Evolutionary conservation across 129 eudicot species (phyloP).

Genomic region (Heracleum sosnowskyi): DNA sequence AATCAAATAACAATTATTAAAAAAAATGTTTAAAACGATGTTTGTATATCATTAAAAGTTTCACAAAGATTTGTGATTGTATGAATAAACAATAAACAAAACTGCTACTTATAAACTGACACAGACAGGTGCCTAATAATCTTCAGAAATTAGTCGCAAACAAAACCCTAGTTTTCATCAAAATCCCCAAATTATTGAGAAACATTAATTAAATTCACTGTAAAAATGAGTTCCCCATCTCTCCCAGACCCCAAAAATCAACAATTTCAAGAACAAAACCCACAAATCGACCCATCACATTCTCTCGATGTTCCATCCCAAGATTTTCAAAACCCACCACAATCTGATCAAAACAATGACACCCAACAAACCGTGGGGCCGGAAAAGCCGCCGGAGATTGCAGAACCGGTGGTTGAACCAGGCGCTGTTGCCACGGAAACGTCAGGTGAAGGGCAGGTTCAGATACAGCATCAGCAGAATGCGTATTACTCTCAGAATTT

Average conservation of each 20-base stretch:
- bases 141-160: not conserved
- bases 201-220: not conserved
- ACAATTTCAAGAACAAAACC: constrained; percentile 20
- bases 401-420: constrained; percentile 10
- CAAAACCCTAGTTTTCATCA: not conserved
- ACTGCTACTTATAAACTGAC: not conserved
- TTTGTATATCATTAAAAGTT: too few relatives aligned
- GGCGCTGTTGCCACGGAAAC: not conserved
- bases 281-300: constrained; percentile 15
- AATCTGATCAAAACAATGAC: constrained; percentile 18
- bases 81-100: too few relatives aligned
- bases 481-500: constrained; percentile 13
- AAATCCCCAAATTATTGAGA: too few relatives aligned
- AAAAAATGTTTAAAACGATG: too few relatives aligned
- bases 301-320: constrained; percentile 24
- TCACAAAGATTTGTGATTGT: too few relatives aligned
- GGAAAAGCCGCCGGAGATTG: constrained; percentile 1
- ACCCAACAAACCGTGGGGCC: constrained; percentile 7
- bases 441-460: constrained; percentile 18
- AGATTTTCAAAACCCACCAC: constrained; percentile 11
- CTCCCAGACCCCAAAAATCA: constrained; percentile 31
- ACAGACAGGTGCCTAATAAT: not conserved
- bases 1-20: too few relatives aligned
- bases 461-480: constrained; percentile 27
- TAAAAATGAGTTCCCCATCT: constrained; percentile 26